phyloP scores from a whole-genome alignment of 2,329 filamentous ascomycete species.

The Clonostachys rhizophaga region DNA sequence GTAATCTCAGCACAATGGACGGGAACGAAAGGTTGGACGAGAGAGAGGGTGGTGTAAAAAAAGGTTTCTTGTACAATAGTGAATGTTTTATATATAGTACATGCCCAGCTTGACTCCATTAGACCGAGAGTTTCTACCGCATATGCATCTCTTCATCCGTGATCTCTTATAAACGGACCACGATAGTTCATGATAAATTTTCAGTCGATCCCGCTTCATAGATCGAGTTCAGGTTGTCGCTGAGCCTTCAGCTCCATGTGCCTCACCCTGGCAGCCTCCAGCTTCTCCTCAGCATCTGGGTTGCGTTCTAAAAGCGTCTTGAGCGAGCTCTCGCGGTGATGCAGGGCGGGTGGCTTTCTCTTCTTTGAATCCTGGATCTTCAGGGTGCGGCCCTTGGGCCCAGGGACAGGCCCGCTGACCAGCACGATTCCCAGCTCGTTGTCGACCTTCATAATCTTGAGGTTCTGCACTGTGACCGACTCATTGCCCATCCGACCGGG shows the following conservation, averaged over 20 bases:
- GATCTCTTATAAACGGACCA: background rate
- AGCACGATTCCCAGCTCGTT: slow-evolving; percentile 82
- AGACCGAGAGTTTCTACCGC: background rate
- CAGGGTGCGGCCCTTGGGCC: slow-evolving; percentile 82
- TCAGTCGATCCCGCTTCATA: background rate
- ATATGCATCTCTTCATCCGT: background rate
- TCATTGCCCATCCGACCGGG: slow-evolving; percentile 91
- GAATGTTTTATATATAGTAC: slow-evolving; percentile 26
- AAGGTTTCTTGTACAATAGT: slow-evolving; percentile 8
- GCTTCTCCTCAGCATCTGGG: slow-evolving; percentile 34
- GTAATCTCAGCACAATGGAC: too few species aligned
- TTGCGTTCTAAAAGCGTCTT: slow-evolving; percentile 39
- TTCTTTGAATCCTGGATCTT: slow-evolving; percentile 87
- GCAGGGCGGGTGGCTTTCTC: slow-evolving; percentile 57
- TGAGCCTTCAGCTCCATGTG: slow-evolving; percentile 51
- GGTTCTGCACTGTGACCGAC: slow-evolving; percentile 83
- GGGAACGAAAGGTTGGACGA: background rate
- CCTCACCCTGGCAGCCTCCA: slow-evolving; percentile 41
- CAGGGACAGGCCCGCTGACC: slow-evolving; percentile 80
- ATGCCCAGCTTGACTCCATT: slow-evolving; percentile 8
- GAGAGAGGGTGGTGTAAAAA: background rate
- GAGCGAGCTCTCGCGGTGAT: slow-evolving; percentile 41
- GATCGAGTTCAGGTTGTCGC: slow-evolving; percentile 4
- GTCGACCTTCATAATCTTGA: slow-evolving; percentile 86
- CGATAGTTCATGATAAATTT: background rate